Conservation (phyloP, 495 filamentous ascomycete genomes). For the Niebla homalea region DNA sequence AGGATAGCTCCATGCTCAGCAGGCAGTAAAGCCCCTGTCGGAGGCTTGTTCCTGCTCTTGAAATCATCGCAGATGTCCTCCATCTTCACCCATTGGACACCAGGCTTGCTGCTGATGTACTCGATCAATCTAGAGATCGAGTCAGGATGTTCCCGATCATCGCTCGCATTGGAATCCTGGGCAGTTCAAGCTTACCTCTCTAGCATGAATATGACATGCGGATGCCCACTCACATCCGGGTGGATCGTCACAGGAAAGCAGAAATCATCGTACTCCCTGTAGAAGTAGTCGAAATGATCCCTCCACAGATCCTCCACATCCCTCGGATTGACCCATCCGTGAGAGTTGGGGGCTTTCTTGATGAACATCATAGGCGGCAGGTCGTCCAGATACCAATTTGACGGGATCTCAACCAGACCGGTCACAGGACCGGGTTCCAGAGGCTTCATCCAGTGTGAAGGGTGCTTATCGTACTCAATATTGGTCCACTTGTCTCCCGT, state of each 20-base stretch:
- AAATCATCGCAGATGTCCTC: constrained; percentile 57
- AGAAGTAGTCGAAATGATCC: constrained; percentile 60
- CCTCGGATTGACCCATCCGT: constrained; percentile 48
- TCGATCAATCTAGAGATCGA: constrained; percentile 42
- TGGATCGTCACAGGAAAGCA: constrained; percentile 60
- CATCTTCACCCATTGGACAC: constrained; percentile 63
- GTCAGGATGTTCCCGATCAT: not conserved
- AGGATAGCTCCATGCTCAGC: constrained; percentile 44
- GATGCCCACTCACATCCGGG: constrained; percentile 53
- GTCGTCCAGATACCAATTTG: constrained; percentile 58
- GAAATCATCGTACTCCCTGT: constrained; percentile 56
- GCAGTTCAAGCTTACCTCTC: constrained; percentile 7
- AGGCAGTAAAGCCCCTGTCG: constrained; percentile 54
- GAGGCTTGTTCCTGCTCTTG: constrained; percentile 53
- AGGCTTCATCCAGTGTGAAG: constrained; percentile 55
- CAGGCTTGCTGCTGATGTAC: constrained; percentile 59
- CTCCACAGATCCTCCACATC: constrained; percentile 47
- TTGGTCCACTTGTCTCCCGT: constrained; percentile 50
- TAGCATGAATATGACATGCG: constrained; percentile 54
- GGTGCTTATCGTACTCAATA: constrained; percentile 46
- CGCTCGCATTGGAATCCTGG: not conserved
- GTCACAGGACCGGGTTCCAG: constrained; percentile 38
- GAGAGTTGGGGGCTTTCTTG: constrained; percentile 43
- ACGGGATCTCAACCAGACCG: constrained; percentile 51
- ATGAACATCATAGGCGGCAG: constrained; percentile 50